These are phyloP conservation scores for Fusarium haematococcum DNA, from an alignment of 2,329 filamentous ascomycete species.

Conservation along the genomic window DNA sequence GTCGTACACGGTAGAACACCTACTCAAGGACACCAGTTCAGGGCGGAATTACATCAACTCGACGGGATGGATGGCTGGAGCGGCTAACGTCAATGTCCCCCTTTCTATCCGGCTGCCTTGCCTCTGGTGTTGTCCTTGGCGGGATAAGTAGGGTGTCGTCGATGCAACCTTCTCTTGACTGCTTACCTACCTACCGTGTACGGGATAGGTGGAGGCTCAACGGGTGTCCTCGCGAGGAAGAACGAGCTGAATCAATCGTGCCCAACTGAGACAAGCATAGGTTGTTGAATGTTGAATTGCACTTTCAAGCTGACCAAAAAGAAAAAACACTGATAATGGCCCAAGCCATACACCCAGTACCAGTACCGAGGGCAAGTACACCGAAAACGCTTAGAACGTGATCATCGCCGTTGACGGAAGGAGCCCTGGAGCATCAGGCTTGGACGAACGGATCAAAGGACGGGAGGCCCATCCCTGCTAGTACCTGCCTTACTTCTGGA, in stretches of 20 bases:
- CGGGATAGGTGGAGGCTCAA: constrained; percentile 1
- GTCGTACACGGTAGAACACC: constrained; percentile 5
- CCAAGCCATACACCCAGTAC: background rate
- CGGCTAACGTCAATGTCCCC: constrained; percentile 28
- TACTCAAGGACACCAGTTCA: constrained; percentile 10
- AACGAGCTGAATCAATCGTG: constrained; percentile 4
- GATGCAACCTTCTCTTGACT: constrained; percentile 33
- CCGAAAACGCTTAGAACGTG: background rate
- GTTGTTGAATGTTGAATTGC: background rate
- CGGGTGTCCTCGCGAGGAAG: background rate
- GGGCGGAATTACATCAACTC: constrained; percentile 13
- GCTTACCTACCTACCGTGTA: background rate
- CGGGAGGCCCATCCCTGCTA: constrained; percentile 26
- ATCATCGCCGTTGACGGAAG: constrained; percentile 17
- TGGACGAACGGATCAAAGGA: constrained; percentile 23
- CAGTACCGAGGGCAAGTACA: background rate
- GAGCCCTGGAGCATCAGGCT: constrained; percentile 2
- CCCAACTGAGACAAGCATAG: constrained; percentile 6
- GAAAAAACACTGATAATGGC: background rate
- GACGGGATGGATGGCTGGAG: constrained; percentile 28
- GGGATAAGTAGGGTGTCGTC: constrained; percentile 42
- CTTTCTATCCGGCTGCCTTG: constrained; percentile 13
- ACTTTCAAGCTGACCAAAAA: background rate
- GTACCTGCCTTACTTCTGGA: constrained; percentile 29
- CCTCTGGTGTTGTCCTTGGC: constrained; percentile 20